phyloP scores from a whole-genome alignment of 2,329 filamentous ascomycete species.

The Mycosphaerella sp. region DNA sequence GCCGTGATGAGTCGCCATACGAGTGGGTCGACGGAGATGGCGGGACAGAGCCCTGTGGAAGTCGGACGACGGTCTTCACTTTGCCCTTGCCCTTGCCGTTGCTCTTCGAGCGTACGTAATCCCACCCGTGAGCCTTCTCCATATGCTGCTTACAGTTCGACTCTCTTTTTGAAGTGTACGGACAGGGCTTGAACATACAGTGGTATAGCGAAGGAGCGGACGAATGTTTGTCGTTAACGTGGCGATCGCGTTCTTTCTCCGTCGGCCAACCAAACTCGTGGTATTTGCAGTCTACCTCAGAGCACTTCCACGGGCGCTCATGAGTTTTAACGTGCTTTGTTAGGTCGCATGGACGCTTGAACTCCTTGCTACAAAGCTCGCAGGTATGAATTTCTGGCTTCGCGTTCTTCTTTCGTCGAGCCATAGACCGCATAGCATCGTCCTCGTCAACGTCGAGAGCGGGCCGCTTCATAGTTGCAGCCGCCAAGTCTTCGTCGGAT shows the following conservation, averaged over 20 bases:
- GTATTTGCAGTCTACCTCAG: constrained; percentile 77
- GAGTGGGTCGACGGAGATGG: constrained; percentile 40
- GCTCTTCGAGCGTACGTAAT: constrained; percentile 87
- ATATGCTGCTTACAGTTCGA: constrained; percentile 98
- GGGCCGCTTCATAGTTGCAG: constrained; percentile 50
- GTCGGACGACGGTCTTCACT: constrained; percentile 48
- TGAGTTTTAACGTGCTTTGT: constrained; percentile 99
- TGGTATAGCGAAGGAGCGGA: constrained; percentile 70
- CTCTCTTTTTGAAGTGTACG: constrained; percentile 91
- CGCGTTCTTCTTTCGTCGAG: constrained; percentile 88
- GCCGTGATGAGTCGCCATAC: constrained; percentile 28
- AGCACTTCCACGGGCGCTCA: constrained; percentile 92
- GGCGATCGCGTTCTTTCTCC: constrained; percentile 93
- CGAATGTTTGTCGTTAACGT: constrained; percentile 94
- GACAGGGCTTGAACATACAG: constrained; percentile 76
- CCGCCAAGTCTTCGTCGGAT: constrained; percentile 54
- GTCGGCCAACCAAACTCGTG: constrained; percentile 88
- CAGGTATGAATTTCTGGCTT: constrained; percentile 36
- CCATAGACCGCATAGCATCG: constrained; percentile 85
- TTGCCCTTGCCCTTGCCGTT: constrained; percentile 73
- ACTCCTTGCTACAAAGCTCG: constrained; percentile 87
- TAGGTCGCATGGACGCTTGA: constrained; percentile 93
- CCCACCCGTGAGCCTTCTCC: constrained; percentile 92
- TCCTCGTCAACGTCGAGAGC: constrained; percentile 66
- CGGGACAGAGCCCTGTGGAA: constrained; percentile 54